These are phyloP conservation scores for Anthostomella pinea DNA, from an alignment of 2,329 filamentous ascomycete species.

Conservation along the genomic window DNA sequence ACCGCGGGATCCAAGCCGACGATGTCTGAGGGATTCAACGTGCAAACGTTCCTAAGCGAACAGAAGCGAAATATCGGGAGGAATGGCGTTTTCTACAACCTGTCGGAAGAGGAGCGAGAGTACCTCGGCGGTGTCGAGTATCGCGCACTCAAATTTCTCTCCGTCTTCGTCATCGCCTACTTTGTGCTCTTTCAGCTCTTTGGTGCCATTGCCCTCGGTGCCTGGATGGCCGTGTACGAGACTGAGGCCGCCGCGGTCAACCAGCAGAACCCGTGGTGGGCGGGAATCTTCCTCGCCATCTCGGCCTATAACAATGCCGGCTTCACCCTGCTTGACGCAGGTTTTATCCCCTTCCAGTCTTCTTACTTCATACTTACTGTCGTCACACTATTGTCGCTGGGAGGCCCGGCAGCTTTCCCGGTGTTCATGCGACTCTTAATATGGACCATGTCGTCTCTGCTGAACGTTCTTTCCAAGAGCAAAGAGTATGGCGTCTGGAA, in stretches of 20 bases:
- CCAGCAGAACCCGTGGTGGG: constrained; percentile 50
- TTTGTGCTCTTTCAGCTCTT: constrained; percentile 56
- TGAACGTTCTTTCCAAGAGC: constrained; percentile 21
- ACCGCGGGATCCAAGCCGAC: constrained; percentile 15
- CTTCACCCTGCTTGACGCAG: constrained; percentile 54
- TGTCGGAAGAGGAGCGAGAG: constrained; percentile 47
- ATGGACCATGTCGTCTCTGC: constrained; percentile 39
- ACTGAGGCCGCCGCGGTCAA: constrained; percentile 38
- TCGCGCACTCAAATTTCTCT: constrained; percentile 46
- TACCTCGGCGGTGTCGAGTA: constrained; percentile 53
- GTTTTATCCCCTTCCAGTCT: constrained; percentile 47
- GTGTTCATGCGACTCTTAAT: constrained; percentile 47
- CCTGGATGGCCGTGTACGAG: constrained; percentile 44
- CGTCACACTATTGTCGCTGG: constrained; percentile 35
- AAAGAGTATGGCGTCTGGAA: constrained; percentile 31
- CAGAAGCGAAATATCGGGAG: constrained; percentile 34
- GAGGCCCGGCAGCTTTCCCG: constrained; percentile 52
- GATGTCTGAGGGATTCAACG: constrained; percentile 20
- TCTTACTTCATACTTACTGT: constrained; percentile 31
- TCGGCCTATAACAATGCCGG: constrained; percentile 57
- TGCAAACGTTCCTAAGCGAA: constrained; percentile 28
- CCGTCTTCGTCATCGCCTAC: constrained; percentile 49
- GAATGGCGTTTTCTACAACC: constrained; percentile 47
- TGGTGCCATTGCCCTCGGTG: constrained; percentile 53
- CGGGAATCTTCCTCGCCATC: constrained; percentile 53